Base-by-base conservation (phyloP, 202 grass and related monocot genomes). In the Digitaria exilis region DNA sequence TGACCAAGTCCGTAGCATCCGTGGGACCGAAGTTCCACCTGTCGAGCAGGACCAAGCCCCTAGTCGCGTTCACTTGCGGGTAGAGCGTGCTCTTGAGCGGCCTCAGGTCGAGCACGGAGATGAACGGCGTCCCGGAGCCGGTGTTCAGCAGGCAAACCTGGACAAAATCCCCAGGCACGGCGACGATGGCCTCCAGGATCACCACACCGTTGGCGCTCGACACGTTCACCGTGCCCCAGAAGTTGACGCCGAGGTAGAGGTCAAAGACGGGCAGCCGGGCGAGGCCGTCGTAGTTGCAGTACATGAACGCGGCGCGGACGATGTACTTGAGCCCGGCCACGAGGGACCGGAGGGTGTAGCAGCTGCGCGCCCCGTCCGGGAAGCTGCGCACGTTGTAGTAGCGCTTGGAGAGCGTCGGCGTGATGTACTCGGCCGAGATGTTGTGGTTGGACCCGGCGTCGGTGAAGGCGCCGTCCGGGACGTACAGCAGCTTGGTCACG, bases 231-330 rank as follows among this genome's bases (percentile, higher is more conserved):
- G 9, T 89, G 73, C 1, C 15, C 94, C 89, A 97, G 65, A 73
- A 75, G 43, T 91, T 86, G 51, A 90, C 82, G 22, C 87, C 91
- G 10, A 85, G 18, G 75, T 91, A 42, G 44, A 97, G 69, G 31
- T 97, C 94, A 25, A 97, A 88, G 3, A 80, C 73, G 22, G 90
- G 87, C 31, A 32, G 63, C 8, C 22, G 17, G 50, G 30, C 3
- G 25, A 68, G 60, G n/a, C 79, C 80, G 31, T 94, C 88, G 75
- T 94, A 94, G 63, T 88, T 87, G 29, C 78, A 88, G 22, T 93
- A 86, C 43, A 28, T 4, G 82, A 90, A 93, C 6, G 11, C 46
- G 7, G 88, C 83, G 16, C 88, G 48, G 22, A 90, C 2, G 30
- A 90, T 57, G 57, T 90, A 94, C 61, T 88, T 90, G 24, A 35